These are phyloP conservation scores for Talaromyces rugulosus DNA, from an alignment of 2,329 filamentous ascomycete genomes.

Conservation along the genomic window DNA sequence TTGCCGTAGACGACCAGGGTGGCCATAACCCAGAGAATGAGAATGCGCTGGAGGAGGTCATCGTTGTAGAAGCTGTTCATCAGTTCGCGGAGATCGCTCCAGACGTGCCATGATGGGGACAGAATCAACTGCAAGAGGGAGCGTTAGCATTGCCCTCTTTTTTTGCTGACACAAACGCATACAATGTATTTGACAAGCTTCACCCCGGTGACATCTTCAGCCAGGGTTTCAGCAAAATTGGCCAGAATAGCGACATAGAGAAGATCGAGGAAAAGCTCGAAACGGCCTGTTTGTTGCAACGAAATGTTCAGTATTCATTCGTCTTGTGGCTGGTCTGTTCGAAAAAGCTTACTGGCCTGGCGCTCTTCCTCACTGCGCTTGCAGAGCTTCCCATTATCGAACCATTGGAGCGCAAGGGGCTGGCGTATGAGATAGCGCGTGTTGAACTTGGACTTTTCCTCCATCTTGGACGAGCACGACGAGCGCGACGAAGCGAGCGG, in stretches of 20 bases:
- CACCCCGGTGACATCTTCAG: conserved; percentile 42
- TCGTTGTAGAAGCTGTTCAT: conserved; percentile 54
- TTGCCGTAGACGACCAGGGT: conserved; percentile 47
- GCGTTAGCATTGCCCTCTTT: not conserved
- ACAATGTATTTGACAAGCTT: conserved; percentile 46
- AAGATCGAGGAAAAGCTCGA: conserved; percentile 50
- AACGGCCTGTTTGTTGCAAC: conserved; percentile 28
- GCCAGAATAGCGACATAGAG: conserved; percentile 50
- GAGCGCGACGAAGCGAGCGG: no score
- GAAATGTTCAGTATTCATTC: not conserved
- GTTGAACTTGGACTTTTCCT: conserved; percentile 8
- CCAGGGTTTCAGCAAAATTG: conserved; percentile 48
- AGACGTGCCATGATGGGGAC: conserved; percentile 48
- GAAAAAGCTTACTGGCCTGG: conserved; percentile 30
- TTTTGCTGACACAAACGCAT: not conserved
- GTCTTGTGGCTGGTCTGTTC: not conserved
- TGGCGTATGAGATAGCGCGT: conserved; percentile 27
- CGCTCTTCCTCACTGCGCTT: conserved; percentile 44
- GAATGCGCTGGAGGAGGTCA: conserved; percentile 44
- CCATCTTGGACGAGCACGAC: not conserved
- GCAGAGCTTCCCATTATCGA: conserved; percentile 39
- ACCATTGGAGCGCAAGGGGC: conserved; percentile 43
- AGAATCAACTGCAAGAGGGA: conserved; percentile 35
- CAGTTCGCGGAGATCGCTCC: conserved; percentile 48
- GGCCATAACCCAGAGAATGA: conserved; percentile 51